Conservation (phyloP, 805 yeast species). For the Candida maltosa region DNA sequence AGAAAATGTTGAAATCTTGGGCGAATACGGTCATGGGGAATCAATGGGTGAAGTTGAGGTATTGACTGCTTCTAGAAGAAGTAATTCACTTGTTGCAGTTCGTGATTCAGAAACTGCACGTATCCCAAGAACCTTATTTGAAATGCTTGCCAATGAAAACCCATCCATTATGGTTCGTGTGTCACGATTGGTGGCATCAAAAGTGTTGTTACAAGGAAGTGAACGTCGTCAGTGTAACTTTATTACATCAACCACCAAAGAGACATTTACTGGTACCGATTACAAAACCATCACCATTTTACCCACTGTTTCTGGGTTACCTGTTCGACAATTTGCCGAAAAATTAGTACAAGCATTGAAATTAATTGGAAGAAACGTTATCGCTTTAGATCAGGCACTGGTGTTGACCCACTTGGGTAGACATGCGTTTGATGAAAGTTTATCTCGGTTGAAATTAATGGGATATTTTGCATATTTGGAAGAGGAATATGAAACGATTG, state of each 20-base stretch:
- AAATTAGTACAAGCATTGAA: slow-evolving; percentile 68
- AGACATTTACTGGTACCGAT: slow-evolving; percentile 36
- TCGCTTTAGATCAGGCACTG: slow-evolving; percentile 79
- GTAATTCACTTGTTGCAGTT: slow-evolving; percentile 73
- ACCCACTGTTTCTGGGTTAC: slow-evolving; percentile 79
- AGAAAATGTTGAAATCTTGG: slow-evolving; percentile 37
- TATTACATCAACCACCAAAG: slow-evolving; percentile 12
- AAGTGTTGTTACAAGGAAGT: slow-evolving; percentile 22
- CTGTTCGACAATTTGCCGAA: slow-evolving; percentile 81
- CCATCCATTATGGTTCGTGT: slow-evolving; percentile 91
- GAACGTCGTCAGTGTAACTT: slow-evolving; percentile 6
- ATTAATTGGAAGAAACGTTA: slow-evolving; percentile 68
- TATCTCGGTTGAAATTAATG: slow-evolving; percentile 79
- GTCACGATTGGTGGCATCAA: slow-evolving; percentile 78
- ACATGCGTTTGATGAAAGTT: slow-evolving; percentile 81
- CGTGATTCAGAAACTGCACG: slow-evolving; percentile 93
- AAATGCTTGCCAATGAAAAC: slow-evolving; percentile 73
- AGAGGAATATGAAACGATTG: slow-evolving; percentile 82
- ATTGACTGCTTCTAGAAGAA: slow-evolving; percentile 70
- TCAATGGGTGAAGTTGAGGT: slow-evolving; percentile 95
- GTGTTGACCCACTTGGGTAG: slow-evolving; percentile 79
- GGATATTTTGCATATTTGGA: slow-evolving; percentile 91
- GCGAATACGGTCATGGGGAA: slow-evolving; percentile 91
- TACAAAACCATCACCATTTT: slow-evolving; percentile 82
- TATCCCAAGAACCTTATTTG: slow-evolving; percentile 87